Percentiles rank a stretch among this genome's conserved stretches.
Evolutionary conservation across 176 grass and related monocot species (phyloP).

Genomic region (Carex littledalei): DNA sequence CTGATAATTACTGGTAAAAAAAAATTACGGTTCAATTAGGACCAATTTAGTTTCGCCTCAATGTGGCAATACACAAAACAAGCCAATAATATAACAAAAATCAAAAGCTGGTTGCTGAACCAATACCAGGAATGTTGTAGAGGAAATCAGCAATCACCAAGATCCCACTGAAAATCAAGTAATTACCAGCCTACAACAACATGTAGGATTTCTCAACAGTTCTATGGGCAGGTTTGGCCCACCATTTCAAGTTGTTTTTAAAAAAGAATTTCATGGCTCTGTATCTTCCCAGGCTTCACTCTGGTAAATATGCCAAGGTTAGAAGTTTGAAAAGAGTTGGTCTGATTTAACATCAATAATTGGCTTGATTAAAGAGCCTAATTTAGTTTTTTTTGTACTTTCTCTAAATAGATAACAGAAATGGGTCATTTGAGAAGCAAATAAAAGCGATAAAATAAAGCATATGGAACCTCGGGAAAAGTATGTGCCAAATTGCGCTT

Average conservation of each 20-base stretch:
- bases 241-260: not conserved
- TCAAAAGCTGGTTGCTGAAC: not conserved
- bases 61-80: not conserved
- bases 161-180: not conserved
- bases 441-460: not conserved
- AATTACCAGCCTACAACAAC: not conserved
- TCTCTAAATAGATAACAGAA: not conserved
- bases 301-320: not conserved
- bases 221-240: not conserved
- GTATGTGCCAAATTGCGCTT: slow-evolving; percentile 63
- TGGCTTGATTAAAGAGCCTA: slow-evolving; percentile 4
- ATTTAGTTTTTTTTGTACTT: not conserved
- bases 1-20: slow-evolving; percentile 11
- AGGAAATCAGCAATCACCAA: not conserved
- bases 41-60: not conserved
- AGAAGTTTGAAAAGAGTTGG: not conserved
- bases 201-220: not conserved
- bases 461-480: slow-evolving; percentile 63
- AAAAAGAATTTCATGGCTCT: not conserved
- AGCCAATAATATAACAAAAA: not conserved
- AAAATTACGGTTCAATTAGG: not conserved
- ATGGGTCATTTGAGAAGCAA: not conserved
- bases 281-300: not conserved
- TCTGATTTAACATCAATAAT: not conserved
- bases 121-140: not conserved